Conservation (phyloP, 768 basidiomycete genomes). For the Sarcomyxa edulis region DNA sequence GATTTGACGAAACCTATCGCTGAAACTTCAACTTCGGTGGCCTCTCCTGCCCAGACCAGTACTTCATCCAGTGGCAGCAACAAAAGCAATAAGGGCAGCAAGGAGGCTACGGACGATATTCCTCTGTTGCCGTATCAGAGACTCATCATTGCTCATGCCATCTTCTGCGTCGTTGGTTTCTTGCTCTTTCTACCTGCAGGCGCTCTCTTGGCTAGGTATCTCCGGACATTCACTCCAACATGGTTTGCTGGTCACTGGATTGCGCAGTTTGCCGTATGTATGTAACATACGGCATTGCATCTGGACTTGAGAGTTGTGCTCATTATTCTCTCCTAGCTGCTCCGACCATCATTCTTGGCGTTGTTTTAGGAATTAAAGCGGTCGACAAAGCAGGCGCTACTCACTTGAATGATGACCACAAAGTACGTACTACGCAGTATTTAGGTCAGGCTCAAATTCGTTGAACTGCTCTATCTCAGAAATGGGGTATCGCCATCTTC, state of each 20-base stretch:
- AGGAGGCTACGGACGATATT: conserved; percentile 18
- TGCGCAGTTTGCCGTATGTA: conserved; percentile 43
- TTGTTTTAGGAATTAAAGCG: conserved; percentile 38
- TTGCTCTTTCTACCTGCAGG: conserved; percentile 49
- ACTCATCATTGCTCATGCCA: conserved; percentile 49
- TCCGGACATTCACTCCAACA: conserved; percentile 38
- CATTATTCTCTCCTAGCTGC: conserved; percentile 29
- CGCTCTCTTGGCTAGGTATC: conserved; percentile 47
- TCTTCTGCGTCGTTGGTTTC: conserved; percentile 45
- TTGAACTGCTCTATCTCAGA: conserved; percentile 27
- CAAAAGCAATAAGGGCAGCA: conserved; percentile 6
- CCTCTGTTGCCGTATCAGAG: conserved; percentile 44
- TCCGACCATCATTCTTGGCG: conserved; percentile 34
- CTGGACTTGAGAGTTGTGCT: too few species aligned
- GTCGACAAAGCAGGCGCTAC: conserved; percentile 25
- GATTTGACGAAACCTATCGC: conserved; percentile 40
- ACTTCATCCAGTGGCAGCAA: conserved; percentile 7
- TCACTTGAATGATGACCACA: conserved; percentile 43
- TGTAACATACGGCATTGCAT: conserved; percentile 8
- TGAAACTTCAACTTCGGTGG: conserved; percentile 16
- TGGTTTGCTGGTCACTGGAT: conserved; percentile 56
- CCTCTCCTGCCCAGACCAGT: conserved; percentile 14
- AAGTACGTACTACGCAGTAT: conserved; percentile 27
- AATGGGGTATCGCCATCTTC: conserved; percentile 45
- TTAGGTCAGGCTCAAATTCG: not conserved